Base-by-base conservation (phyloP, 805 yeast species). In the Sugiyamaella mastotermitis region DNA sequence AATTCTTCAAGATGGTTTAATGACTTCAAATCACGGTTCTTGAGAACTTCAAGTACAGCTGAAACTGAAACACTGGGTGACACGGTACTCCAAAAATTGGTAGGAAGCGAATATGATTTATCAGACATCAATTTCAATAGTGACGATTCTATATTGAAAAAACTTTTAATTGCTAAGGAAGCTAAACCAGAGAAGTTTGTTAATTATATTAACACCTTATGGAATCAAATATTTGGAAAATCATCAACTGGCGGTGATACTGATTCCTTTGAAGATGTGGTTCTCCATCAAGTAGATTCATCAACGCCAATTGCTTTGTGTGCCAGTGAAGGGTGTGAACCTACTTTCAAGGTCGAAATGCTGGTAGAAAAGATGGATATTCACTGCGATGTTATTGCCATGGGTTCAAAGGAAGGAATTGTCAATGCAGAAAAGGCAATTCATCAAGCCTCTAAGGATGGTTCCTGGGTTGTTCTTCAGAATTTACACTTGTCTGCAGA, bases 381-480 rank as follows among this genome's bases (percentile, higher is more conserved):
- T 5, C 48, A 57, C 2, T 51, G 78, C 23, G 53, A 51, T 0
- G 56, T 69, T 1, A 11, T 31, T 11, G 74, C 95, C 0, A 67
- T 88, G 74, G 97, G 95, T 0, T 75, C 94, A 0, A 53, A 57
- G 17, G 94, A 85, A 56, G 80, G 83, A 7, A 56, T 66, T 1
- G 70, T 64, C 2, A 60, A 66, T 28, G 88, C 90, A 0, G 73
- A 71, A 16, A 60, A 64, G 35, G 74, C 75, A n/a, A 60, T 85
- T 6, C 51, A 55, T 1, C 57, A 55, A 7, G 74, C 76, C 0
- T 52, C 68, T 1, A 60, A 54, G n/a, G 52, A 53, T 1, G 86
- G 84, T 0, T 50, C 56, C 1, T 86, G 95, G 95, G 57, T 90
- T 0, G 50, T 88, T 20, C 57, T 90, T 21, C 95, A 90, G 53